A percentile compares a stretch with the other conserved stretches of the same genome.
These are phyloP conservation scores for Vanderwaltozyma tropicalis DNA, from an alignment of 805 yeast genomes.

Conservation along the genomic window DNA sequence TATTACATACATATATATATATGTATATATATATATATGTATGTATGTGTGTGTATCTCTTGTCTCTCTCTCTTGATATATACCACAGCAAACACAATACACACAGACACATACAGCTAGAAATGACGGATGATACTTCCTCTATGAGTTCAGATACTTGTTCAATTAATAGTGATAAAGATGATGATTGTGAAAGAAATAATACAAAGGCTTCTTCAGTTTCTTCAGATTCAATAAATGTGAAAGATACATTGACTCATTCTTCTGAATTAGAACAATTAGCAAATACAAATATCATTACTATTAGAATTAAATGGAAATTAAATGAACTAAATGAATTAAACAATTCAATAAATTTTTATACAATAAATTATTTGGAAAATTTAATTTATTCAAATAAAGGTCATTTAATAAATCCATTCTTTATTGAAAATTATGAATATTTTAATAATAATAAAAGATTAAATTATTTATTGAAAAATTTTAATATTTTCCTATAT, in stretches of 20 bases:
- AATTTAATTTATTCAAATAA: conserved; percentile 5
- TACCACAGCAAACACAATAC: too few species aligned
- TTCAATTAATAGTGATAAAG: neutral
- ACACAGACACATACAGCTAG: too few species aligned
- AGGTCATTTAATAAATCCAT: conserved; percentile 16
- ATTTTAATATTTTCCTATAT: conserved; percentile 14
- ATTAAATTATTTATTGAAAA: conserved; percentile 11
- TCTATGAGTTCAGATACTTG: too few species aligned
- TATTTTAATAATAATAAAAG: conserved; percentile 19
- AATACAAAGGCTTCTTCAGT: neutral
- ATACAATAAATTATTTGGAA: too few species aligned
- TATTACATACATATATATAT: too few species aligned
- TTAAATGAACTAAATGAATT: too few species aligned
- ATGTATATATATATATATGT: too few species aligned
- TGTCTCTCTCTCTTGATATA: too few species aligned
- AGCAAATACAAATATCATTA: conserved; percentile 21
- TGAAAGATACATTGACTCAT: neutral
- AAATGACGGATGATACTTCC: too few species aligned
- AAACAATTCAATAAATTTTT: too few species aligned
- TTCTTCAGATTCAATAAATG: neutral
- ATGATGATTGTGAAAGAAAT: too few species aligned
- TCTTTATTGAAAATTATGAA: conserved; percentile 23
- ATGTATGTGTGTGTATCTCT: too few species aligned
- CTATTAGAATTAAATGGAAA: conserved; percentile 21
- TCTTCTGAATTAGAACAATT: conserved; percentile 18